A percentile compares a stretch with the other conserved stretches of the same genome.
Conservation (phyloP, 1,139 yeast species). For the Kurtzmaniella quercitrusa region DNA sequence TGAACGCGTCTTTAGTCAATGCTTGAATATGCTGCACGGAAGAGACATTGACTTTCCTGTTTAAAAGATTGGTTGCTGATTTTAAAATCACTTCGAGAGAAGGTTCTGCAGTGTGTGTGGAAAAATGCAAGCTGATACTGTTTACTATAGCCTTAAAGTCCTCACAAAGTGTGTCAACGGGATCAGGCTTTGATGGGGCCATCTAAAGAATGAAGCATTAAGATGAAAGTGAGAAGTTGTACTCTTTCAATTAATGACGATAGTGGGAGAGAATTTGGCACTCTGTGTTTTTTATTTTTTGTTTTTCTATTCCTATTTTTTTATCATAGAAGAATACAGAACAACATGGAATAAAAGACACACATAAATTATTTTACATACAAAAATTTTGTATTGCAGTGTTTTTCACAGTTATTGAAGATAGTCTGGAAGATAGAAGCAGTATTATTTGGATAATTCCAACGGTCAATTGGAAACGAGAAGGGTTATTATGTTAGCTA, state of each 20-base stretch:
- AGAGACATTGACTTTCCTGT: conserved; percentile 13
- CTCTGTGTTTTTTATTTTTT: too few relatives aligned
- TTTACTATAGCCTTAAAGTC: conserved; percentile 11
- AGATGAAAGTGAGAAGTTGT: background rate
- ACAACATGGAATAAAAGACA: too few relatives aligned
- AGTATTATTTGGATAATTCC: too few relatives aligned
- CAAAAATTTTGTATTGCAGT: too few relatives aligned
- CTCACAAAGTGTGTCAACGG: conserved; percentile 21
- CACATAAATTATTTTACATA: too few relatives aligned
- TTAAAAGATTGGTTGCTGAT: conserved; percentile 18
- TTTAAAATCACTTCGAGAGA: conserved; percentile 16
- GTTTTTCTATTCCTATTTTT: too few relatives aligned
- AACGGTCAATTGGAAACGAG: too few relatives aligned
- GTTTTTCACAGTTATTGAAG: too few relatives aligned
- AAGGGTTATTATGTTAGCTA: too few relatives aligned
- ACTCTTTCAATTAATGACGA: too few relatives aligned
- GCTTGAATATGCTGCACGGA: conserved; percentile 17
- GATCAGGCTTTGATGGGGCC: background rate
- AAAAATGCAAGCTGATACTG: conserved; percentile 17
- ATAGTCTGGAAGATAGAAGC: too few relatives aligned
- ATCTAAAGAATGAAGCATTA: background rate
- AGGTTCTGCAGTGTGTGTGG: conserved; percentile 25
- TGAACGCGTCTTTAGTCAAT: conserved; percentile 15
- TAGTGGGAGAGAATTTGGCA: background rate
- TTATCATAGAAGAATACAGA: too few relatives aligned